Base-by-base conservation (phyloP, 202 grass and related monocot species). In the Schoenoplectus tabernaemontani region DNA sequence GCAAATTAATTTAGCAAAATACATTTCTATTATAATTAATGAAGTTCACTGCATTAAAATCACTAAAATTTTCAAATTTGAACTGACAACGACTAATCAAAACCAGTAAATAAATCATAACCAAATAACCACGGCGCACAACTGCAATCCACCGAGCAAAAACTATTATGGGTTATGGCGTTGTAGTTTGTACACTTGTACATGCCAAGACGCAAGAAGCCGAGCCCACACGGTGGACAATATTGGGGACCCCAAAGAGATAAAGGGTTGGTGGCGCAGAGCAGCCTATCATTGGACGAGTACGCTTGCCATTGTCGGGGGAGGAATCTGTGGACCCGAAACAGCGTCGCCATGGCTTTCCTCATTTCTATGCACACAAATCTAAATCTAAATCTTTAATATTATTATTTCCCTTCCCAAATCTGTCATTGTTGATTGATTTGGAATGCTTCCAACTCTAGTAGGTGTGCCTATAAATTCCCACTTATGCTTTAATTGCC, bases 141-240 rank as follows among this genome's bases (percentile, higher is more conserved):
- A 59, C 2, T 38, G 13, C 24, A 17, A 34, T 20, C 37, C 37
- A 67, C n/a, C 2, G 64, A 67, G 17, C 37, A 43, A 43, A 44
- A 19, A 34, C 12, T 34, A 5, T 2, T 36, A 28, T 15, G 13
- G 12, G 12, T 24, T 6, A 4, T 72, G 43, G 17, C 20, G 17
- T 22, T 72, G 28, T 28, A 28, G 28, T 28, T 28, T 28, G 28
- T 28, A 28, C 28, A 28, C 28, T 28, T 28, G 19, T 12, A 47
- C n/a, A 22, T n/a, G 19, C 11, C 33, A 41, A 68, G 12, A 10
- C 3, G 17, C 8, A 19, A 30, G 28, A 19, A 3, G 48, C 28
- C 51, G 36, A 77, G 22, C 78, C 78, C 58, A 80, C 78, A 80
- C 78, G 78, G 78, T 80, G 78, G 78, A 66, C 59, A 80, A 12